Conservation (phyloP, 225 moss, liverwort and hornwort species). For the Pseudoscleropodium purum region DNA sequence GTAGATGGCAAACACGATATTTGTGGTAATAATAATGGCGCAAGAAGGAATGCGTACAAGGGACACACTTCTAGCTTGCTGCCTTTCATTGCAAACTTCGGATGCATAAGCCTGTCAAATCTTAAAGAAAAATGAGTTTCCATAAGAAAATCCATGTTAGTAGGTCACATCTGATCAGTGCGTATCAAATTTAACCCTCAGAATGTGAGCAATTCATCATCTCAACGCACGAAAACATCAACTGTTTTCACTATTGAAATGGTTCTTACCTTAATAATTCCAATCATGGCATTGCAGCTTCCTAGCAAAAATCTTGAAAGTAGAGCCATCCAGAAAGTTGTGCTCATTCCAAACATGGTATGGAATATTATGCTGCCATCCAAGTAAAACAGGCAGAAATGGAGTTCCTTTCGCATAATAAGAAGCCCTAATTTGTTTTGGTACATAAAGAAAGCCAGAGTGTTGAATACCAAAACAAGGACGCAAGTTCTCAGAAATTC, state of each 20-base stretch:
- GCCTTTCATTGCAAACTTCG: constrained; percentile 63
- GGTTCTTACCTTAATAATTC: constrained; percentile 53
- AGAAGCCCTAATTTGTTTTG: neutral
- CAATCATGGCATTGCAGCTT: constrained; percentile 62
- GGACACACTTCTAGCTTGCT: constrained; percentile 62
- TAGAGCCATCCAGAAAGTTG: constrained; percentile 67
- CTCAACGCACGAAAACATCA: neutral
- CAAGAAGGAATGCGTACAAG: constrained; percentile 30
- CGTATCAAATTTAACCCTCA: neutral
- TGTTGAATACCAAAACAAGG: neutral
- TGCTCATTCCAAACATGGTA: constrained; percentile 57
- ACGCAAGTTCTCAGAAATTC: neutral
- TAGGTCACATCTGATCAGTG: neutral
- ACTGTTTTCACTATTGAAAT: neutral
- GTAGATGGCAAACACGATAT: neutral
- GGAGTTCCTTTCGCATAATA: neutral
- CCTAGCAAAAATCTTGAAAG: constrained; percentile 63
- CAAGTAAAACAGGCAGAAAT: neutral
- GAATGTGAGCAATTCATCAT: neutral
- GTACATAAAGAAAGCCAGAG: neutral
- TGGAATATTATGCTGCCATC: constrained; percentile 62
- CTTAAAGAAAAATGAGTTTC: neutral
- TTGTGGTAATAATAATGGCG: neutral
- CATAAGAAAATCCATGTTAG: neutral
- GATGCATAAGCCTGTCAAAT: constrained; percentile 68